phyloP scores from a whole-genome alignment of 116 monocot species.

The Phalaenopsis hybrid region DNA sequence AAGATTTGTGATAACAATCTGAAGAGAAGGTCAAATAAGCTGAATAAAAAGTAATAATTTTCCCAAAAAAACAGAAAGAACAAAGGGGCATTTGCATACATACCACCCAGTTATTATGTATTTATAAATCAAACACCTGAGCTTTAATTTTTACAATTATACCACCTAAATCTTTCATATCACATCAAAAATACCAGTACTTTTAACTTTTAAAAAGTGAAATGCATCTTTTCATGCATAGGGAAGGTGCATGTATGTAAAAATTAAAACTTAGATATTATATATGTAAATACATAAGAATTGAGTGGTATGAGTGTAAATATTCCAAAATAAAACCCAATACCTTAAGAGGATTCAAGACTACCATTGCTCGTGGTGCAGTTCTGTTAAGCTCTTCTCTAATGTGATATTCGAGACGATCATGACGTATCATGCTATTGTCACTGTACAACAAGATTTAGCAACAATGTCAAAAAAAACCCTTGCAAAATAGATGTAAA shows the following conservation, averaged over 20 bases:
- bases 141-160: no score
- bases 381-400: conserved; percentile 91
- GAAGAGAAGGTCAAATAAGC: conserved; percentile 1
- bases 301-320: no score
- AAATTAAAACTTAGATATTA: no score
- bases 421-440: conserved; percentile 78
- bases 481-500: not conserved
- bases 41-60: not conserved
- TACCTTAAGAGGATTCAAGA: conserved; percentile 92
- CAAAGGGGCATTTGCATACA: not conserved
- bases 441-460: conserved; percentile 48
- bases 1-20: conserved; percentile 94
- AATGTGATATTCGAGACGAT: conserved; percentile 88
- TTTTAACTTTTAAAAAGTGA: no score
- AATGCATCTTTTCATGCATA: no score
- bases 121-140: no score
- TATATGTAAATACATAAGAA: no score
- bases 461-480: not conserved
- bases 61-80: not conserved
- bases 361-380: conserved; percentile 73
- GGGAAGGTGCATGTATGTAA: no score
- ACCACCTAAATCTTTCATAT: no score
- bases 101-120: no score
- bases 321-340: not conserved
- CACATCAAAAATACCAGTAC: no score